These are phyloP conservation scores for Musa acuminata DNA, from an alignment of 176 grass and related monocot species.

Conservation along the genomic window DNA sequence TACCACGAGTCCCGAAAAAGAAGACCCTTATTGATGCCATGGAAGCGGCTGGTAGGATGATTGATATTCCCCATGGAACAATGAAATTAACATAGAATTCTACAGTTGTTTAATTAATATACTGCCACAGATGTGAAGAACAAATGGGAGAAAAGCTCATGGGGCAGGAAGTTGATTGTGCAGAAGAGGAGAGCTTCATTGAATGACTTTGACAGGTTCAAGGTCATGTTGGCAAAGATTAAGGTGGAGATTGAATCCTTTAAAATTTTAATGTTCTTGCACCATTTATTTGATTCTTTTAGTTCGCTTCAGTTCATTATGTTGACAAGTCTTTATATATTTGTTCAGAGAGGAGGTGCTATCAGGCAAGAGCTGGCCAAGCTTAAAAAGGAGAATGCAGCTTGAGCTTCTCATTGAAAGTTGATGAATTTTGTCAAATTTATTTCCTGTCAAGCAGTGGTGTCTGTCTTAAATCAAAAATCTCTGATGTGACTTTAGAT, in stretches of 20 bases:
- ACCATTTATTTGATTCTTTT: neutral
- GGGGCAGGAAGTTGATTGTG: conserved; percentile 41
- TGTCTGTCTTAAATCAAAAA: neutral
- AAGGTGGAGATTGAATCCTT: conserved; percentile 9
- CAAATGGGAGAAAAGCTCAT: conserved; percentile 37
- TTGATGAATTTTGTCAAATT: neutral
- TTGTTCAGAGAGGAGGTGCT: conserved; percentile 3
- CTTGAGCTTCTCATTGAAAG: neutral
- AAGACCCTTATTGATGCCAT: conserved; percentile 6
- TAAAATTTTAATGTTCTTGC: neutral
- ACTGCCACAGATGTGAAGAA: conserved; percentile 30
- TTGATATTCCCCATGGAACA: neutral
- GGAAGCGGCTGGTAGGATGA: conserved; percentile 3
- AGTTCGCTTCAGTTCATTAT: neutral
- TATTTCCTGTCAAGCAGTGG: neutral
- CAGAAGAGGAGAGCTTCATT: conserved; percentile 36
- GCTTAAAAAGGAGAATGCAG: conserved; percentile 4
- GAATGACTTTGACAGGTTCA: conserved; percentile 39
- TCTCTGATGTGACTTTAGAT: neutral
- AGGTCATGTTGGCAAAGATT: conserved; percentile 40
- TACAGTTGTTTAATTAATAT: neutral
- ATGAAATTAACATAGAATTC: neutral
- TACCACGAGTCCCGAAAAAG: conserved; percentile 5
- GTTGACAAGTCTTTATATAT: neutral
- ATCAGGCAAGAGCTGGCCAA: neutral